Percentiles rank a stretch among this genome's conserved stretches.
phyloP scores from a whole-genome alignment of 768 basidiomycete genomes.

The Suillus paluster region DNA sequence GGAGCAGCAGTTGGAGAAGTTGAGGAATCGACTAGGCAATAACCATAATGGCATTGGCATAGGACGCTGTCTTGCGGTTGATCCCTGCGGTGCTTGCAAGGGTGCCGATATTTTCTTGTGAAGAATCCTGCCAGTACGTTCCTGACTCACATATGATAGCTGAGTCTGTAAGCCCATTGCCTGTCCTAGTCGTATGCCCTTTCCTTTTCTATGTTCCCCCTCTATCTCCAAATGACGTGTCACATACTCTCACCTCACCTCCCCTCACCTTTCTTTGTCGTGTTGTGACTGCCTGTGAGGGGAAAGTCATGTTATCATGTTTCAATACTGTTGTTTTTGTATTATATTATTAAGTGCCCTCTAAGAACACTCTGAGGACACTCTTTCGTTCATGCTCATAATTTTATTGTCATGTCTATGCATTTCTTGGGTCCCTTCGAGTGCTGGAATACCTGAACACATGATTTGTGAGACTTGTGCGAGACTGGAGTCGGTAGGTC shows the following conservation, averaged over 20 bases:
- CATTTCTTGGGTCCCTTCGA: conserved; percentile 8
- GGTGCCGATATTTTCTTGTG: conserved; percentile 29
- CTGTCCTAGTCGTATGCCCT: conserved; percentile 26
- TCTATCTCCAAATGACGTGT: conserved; percentile 16
- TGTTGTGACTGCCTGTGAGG: conserved; percentile 15
- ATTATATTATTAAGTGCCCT: conserved; percentile 25
- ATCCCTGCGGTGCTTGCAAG: conserved; percentile 35
- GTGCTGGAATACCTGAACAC: no score
- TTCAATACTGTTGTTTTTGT: conserved; percentile 35
- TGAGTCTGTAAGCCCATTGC: conserved; percentile 12
- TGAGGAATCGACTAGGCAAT: conserved; percentile 57
- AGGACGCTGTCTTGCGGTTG: conserved; percentile 25
- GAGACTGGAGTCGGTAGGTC: conserved; percentile 17
- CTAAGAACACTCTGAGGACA: conserved; percentile 25
- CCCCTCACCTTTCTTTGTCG: conserved; percentile 8
- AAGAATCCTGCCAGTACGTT: conserved; percentile 17
- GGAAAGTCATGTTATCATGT: conserved; percentile 25
- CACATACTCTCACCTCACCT: conserved; percentile 24
- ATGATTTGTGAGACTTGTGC: no score
- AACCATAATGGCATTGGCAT: conserved; percentile 30
- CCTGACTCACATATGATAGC: background rate
- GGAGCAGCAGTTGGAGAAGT: conserved; percentile 67
- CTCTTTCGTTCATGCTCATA: conserved; percentile 31
- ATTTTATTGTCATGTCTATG: conserved; percentile 28
- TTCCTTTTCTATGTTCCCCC: conserved; percentile 8